Conservation (phyloP, 805 yeast species). For the Myxozyma lipomycoides region DNA sequence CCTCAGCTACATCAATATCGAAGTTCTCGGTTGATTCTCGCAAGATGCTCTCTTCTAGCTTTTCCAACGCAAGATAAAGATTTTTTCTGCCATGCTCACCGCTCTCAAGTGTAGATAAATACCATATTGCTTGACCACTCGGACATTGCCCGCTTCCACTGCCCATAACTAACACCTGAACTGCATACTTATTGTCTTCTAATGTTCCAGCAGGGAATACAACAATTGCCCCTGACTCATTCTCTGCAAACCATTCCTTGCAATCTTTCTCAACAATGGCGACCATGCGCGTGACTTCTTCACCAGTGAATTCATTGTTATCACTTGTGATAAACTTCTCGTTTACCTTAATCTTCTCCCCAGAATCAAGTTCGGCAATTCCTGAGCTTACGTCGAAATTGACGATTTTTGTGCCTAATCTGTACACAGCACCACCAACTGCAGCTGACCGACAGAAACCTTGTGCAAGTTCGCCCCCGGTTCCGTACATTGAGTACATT, state of each 20-base stretch:
- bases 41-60: conserved; percentile 73
- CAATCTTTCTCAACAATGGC: conserved; percentile 84
- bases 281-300: conserved; percentile 67
- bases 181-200: conserved; percentile 63
- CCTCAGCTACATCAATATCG: conserved; percentile 52
- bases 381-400: conserved; percentile 64
- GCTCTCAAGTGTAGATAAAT: conserved; percentile 67
- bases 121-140: conserved; percentile 85
- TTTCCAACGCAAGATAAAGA: conserved; percentile 71
- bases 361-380: conserved; percentile 59
- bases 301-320: conserved; percentile 36
- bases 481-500: conserved; percentile 86
- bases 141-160: conserved; percentile 87
- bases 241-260: conserved; percentile 84
- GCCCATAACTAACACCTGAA: conserved; percentile 84
- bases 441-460: conserved; percentile 98
- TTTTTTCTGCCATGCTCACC: conserved; percentile 68
- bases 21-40: conserved; percentile 68
- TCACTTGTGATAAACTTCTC: conserved; percentile 71
- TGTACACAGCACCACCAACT: conserved; percentile 93
- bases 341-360: conserved; percentile 64
- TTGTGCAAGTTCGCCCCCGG: conserved; percentile 92
- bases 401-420: conserved; percentile 62
- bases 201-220: conserved; percentile 88
- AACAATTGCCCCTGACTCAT: conserved; percentile 79